phyloP scores from a whole-genome alignment of 2,329 filamentous ascomycete genomes.

The Plenodomus tracheiphilus region DNA sequence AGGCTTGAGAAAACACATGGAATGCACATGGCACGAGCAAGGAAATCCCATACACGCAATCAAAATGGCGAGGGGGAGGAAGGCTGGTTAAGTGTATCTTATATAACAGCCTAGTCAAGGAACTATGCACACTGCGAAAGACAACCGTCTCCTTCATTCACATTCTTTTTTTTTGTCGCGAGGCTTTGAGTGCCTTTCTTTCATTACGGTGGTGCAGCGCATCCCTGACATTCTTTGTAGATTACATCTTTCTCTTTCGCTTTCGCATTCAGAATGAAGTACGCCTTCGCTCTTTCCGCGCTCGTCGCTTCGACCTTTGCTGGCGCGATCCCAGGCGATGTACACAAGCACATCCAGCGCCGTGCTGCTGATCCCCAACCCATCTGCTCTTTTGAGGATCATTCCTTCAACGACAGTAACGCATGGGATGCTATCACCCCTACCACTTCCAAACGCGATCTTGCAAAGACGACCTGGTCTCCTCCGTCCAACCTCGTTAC shows the following conservation, averaged over 20 bases:
- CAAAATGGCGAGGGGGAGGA: neutral
- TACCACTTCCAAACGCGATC: slow-evolving; percentile 17
- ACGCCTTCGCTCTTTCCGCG: slow-evolving; percentile 20
- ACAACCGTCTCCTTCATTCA: neutral
- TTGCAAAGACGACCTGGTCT: slow-evolving; percentile 25
- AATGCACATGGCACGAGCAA: neutral
- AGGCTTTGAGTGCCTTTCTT: neutral
- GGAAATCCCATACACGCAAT: neutral
- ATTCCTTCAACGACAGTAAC: slow-evolving; percentile 15
- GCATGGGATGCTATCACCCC: slow-evolving; percentile 14
- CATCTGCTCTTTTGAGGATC: slow-evolving; percentile 21
- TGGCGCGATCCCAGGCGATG: slow-evolving; percentile 13
- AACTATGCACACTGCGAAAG: neutral
- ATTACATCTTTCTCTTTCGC: neutral
- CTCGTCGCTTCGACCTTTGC: slow-evolving; percentile 16
- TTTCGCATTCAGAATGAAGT: slow-evolving; percentile 18
- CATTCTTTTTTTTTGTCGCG: neutral
- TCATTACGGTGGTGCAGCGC: neutral
- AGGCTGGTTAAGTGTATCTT: neutral
- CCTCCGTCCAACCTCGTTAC: slow-evolving; percentile 29
- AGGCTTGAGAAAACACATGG: neutral
- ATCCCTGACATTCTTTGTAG: neutral
- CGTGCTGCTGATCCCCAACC: slow-evolving; percentile 16
- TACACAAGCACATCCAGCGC: slow-evolving; percentile 13
- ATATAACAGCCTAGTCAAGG: neutral